These are phyloP conservation scores for Graphiopsis chlorocephala DNA, from an alignment of 2,329 filamentous ascomycete species.

Conservation along the genomic window DNA sequence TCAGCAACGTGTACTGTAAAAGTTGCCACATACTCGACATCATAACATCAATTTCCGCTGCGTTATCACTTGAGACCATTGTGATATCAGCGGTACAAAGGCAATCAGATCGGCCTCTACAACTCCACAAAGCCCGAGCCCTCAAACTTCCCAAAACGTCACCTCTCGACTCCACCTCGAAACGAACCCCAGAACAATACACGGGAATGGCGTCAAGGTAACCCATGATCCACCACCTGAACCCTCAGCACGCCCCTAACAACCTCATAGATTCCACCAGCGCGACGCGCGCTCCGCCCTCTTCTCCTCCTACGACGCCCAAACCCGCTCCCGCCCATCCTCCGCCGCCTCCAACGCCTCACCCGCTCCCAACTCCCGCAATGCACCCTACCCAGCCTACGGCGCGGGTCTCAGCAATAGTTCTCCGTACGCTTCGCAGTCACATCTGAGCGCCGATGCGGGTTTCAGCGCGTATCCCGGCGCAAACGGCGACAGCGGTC, in stretches of 20 bases:
- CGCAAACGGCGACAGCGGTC: constrained; percentile 20
- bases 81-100: constrained; percentile 8
- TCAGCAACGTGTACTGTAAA: background rate
- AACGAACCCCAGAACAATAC: constrained; percentile 1
- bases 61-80: background rate
- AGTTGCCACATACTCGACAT: background rate
- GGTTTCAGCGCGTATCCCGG: constrained; percentile 32
- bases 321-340: constrained; percentile 31
- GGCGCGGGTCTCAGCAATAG: constrained; percentile 16
- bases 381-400: constrained; percentile 26
- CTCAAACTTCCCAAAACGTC: constrained; percentile 9
- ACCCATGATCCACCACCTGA: background rate
- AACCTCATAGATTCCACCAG: constrained; percentile 23
- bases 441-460: constrained; percentile 17
- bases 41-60: background rate
- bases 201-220: constrained; percentile 16
- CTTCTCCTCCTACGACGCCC: constrained; percentile 39
- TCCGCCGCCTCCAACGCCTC: constrained; percentile 29
- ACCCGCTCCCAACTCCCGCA: constrained; percentile 23
- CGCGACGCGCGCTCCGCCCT: constrained; percentile 41
- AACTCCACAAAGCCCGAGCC: constrained; percentile 9
- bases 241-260: background rate
- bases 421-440: constrained; percentile 22
- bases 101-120: background rate
- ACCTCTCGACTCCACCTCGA: constrained; percentile 13